Conservation (phyloP, 2,329 filamentous ascomycete species). For the Chrysosporium keratinophilum region DNA sequence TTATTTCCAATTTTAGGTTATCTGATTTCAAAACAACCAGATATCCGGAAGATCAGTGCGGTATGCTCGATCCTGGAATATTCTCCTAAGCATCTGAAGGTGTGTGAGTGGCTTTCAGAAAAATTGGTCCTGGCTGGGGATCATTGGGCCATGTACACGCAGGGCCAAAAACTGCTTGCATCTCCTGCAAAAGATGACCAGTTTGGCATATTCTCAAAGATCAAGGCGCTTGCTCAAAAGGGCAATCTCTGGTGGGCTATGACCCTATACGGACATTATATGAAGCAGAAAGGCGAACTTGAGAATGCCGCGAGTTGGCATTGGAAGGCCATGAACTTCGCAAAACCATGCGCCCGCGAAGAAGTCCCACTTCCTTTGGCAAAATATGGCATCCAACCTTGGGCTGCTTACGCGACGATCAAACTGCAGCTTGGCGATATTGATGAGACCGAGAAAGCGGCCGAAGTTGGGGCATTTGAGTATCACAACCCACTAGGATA, state of each 20-base stretch:
- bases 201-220: constrained; percentile 2
- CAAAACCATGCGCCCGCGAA: not conserved
- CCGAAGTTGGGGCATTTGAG: constrained; percentile 22
- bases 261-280: constrained; percentile 10
- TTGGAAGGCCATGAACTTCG: constrained; percentile 12
- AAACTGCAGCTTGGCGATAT: constrained; percentile 16
- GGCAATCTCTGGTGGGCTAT: constrained; percentile 10
- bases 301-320: constrained; percentile 11
- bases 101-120: not conserved
- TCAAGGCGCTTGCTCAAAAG: constrained; percentile 7
- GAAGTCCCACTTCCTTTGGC: not conserved
- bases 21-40: not conserved
- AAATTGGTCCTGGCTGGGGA: constrained; percentile 6
- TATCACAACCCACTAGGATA: constrained; percentile 25
- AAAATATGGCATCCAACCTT: not conserved
- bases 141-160: not conserved
- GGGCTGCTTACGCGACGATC: constrained; percentile 22
- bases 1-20: not conserved
- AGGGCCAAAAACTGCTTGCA: not conserved
- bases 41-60: not conserved
- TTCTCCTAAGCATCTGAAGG: constrained; percentile 13
- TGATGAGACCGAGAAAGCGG: constrained; percentile 18
- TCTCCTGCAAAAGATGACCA: not conserved
- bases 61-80: not conserved
- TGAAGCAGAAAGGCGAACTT: constrained; percentile 10